Evolutionary conservation across 805 yeast species (phyloP).

Genomic region (Myxozyma melibiosi): DNA sequence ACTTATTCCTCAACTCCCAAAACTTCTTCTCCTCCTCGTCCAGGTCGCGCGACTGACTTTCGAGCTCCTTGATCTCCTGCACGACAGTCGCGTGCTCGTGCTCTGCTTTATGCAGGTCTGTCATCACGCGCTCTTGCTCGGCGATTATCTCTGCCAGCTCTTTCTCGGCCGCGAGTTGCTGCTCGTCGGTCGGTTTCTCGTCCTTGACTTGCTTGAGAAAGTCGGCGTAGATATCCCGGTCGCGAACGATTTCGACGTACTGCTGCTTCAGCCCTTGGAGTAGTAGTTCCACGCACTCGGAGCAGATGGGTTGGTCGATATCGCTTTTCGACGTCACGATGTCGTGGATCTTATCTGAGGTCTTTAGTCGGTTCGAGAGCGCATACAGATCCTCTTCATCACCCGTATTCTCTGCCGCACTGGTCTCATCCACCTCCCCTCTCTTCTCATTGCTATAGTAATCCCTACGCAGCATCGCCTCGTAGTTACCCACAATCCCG

Average conservation of each 20-base stretch:
- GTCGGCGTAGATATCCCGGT: constrained; percentile 74
- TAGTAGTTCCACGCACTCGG: constrained; percentile 74
- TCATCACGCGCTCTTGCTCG: constrained; percentile 42
- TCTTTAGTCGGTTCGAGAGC: constrained; percentile 12
- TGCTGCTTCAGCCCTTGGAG: constrained; percentile 65
- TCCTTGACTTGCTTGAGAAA: constrained; percentile 67
- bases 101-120: constrained; percentile 44
- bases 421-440: neutral
- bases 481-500: constrained; percentile 15
- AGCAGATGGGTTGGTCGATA: constrained; percentile 84
- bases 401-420: neutral
- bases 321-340: constrained; percentile 71
- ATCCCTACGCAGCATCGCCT: constrained; percentile 13
- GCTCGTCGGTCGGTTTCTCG: constrained; percentile 44
- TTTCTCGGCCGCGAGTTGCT: constrained; percentile 50
- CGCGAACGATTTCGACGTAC: constrained; percentile 72
- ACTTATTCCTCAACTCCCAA: constrained; percentile 54
- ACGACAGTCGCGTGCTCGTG: constrained; percentile 52
- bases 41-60: constrained; percentile 41
- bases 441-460: neutral
- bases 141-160: constrained; percentile 52
- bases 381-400: constrained; percentile 17
- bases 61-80: constrained; percentile 51
- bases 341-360: constrained; percentile 41
- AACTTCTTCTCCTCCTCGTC: constrained; percentile 52